A percentile compares a stretch with the other conserved stretches of the same genome.
These are phyloP conservation scores for Pogostemon cablin DNA, from an alignment of 257 asterid species.

Conservation along the genomic window DNA sequence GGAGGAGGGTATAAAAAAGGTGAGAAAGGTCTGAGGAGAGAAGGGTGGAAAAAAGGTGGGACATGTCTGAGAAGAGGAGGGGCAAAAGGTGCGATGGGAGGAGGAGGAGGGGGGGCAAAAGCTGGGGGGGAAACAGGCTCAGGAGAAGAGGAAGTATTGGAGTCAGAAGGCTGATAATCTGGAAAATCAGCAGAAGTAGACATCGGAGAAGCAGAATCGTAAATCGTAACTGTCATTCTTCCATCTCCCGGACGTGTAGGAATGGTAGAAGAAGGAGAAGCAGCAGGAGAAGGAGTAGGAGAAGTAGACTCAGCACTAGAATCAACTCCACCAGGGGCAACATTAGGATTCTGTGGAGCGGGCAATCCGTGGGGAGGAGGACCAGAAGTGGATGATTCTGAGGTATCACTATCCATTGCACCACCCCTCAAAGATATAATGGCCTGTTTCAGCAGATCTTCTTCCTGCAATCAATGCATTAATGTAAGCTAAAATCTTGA, in stretches of 20 bases:
- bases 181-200: background rate
- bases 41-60: too few relatives aligned
- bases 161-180: background rate
- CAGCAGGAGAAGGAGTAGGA: background rate
- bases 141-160: background rate
- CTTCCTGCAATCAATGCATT: too few relatives aligned
- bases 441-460: too few relatives aligned
- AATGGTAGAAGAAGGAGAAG: background rate
- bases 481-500: too few relatives aligned
- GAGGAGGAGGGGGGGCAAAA: background rate
- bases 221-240: too few relatives aligned
- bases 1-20: background rate
- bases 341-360: background rate
- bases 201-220: background rate
- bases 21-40: too few relatives aligned
- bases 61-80: background rate
- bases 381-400: too few relatives aligned
- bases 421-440: too few relatives aligned
- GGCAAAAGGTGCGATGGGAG: background rate
- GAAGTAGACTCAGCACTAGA: background rate
- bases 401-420: too few relatives aligned
- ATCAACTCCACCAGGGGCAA: background rate
- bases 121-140: background rate
- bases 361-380: background rate
- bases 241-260: too few relatives aligned